Percentiles rank a stretch among this genome's conserved stretches.
Conservation (phyloP, 1,139 yeast genomes). For the Suhomyces maxii region DNA sequence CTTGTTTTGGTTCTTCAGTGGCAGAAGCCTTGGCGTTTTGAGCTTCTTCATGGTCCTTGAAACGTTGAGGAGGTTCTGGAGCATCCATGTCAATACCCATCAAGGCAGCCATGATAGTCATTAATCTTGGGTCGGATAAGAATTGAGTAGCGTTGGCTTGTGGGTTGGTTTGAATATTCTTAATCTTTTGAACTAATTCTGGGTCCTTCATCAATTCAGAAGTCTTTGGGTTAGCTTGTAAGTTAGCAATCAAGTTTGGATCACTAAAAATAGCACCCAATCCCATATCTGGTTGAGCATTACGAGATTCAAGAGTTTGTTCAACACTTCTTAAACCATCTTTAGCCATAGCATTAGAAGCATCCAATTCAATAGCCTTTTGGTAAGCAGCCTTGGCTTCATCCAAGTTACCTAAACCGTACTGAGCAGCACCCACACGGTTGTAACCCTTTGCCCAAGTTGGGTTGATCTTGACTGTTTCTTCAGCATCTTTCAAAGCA, state of each 20-base stretch:
- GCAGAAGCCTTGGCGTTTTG: conserved; percentile 15
- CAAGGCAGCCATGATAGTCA: conserved; percentile 84
- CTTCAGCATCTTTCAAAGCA: conserved; percentile 82
- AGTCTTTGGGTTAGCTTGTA: conserved; percentile 84
- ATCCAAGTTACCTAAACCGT: conserved; percentile 76
- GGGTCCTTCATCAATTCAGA: conserved; percentile 88
- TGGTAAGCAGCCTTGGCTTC: conserved; percentile 70
- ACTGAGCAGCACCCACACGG: conserved; percentile 91
- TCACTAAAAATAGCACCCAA: conserved; percentile 75
- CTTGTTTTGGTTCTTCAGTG: conserved; percentile 12
- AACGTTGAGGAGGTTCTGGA: conserved; percentile 35
- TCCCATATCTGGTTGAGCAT: conserved; percentile 67
- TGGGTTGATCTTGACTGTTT: conserved; percentile 76
- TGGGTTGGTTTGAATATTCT: conserved; percentile 70
- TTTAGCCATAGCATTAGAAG: conserved; percentile 82
- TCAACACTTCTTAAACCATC: conserved; percentile 75
- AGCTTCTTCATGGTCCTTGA: conserved; percentile 12
- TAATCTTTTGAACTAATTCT: conserved; percentile 69
- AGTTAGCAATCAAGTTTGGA: conserved; percentile 74
- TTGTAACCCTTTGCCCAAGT: conserved; percentile 94
- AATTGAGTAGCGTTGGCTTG: conserved; percentile 64
- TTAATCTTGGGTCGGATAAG: conserved; percentile 78
- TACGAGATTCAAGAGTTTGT: conserved; percentile 48
- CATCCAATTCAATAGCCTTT: conserved; percentile 81
- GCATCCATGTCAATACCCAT: conserved; percentile 78